Evolutionary conservation across 805 yeast genomes (phyloP), one percentile per base, ranked within the genome.

Genomic region (Cyberlindnera mycetangii): DNA sequence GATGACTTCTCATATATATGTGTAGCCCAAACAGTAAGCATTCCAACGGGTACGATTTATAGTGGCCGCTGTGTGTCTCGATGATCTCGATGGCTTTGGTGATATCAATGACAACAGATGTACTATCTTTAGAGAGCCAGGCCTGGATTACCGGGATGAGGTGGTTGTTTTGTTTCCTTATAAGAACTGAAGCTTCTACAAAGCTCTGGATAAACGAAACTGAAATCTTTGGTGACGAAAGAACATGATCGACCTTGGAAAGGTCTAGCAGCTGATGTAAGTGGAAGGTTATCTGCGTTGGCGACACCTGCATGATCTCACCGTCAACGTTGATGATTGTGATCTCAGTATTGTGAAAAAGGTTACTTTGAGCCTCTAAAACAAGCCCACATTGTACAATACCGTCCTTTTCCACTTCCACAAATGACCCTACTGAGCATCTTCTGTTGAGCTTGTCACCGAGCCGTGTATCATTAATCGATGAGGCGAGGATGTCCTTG

Each of bases 221-320:
- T 32, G 18, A 22, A 8, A 17, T 14, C 11, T 24, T 15, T 10
- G 37, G 28, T 28, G 47, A 24, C 30, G 32, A 35, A 31, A 31
- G 16, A 14, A 17, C 24, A 24, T 31, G 17, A 12, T 30, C 32
- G 14, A 19, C 17, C 30, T 19, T 31, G 28, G 45, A 24, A 9
- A 7, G 15, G 10, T 22, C 27, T 4, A 45, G 25, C 15, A 45
- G 35, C 17, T 10, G 17, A 9, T 39, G 27, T 6, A 48, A 7
- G 21, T 50, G 53, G 50, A 50, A 50, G 5, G 47, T 42, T 17
- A 47, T 43, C 5, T 50, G 37, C 9, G 32, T 16, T 2, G 53
- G 50, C 9, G 35, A 27, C 12, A 50, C 32, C 20, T 32, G 16
- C 8, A 39, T 5, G 17, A 32, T 30, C 25, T 42, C 37, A 4